phyloP scores from a whole-genome alignment of 164 flowering plant genomes.

The Nymphaea thermarum region DNA sequence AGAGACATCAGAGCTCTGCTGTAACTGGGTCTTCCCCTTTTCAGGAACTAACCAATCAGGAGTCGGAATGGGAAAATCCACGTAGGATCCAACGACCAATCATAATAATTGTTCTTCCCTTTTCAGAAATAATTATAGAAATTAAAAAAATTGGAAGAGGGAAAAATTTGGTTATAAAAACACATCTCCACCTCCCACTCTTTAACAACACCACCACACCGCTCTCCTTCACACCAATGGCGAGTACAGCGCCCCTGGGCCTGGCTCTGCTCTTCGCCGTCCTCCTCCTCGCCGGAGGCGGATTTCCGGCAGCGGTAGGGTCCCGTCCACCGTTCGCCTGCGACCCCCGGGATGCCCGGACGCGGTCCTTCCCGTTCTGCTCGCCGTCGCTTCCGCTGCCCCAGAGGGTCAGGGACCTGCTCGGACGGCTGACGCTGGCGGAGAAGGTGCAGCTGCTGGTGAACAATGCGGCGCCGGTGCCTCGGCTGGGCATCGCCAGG shows the following conservation, averaged over 20 bases:
- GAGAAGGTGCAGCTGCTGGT: conserved; percentile 67
- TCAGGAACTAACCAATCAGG: neutral
- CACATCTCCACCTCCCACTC: neutral
- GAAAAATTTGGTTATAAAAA: neutral
- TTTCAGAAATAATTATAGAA: neutral
- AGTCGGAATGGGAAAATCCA: neutral
- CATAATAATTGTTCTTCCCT: neutral
- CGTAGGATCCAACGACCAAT: neutral
- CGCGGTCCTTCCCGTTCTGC: conserved; percentile 47
- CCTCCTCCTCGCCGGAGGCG: neutral
- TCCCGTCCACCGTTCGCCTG: conserved; percentile 55
- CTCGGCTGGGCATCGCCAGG: conserved; percentile 65
- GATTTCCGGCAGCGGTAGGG: neutral
- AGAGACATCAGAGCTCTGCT: too few relatives aligned
- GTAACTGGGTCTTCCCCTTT: neutral
- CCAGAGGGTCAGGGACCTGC: conserved; percentile 50
- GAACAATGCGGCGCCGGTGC: conserved; percentile 57
- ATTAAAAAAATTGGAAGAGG: neutral
- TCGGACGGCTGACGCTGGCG: conserved; percentile 52
- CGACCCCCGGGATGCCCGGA: conserved; percentile 23
- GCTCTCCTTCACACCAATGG: conserved; percentile 3
- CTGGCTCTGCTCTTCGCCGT: neutral
- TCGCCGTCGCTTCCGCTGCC: conserved; percentile 13
- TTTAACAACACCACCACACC: neutral
- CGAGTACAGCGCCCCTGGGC: neutral